Evolutionary conservation across 495 filamentous ascomycete species (phyloP).

Genomic region (Penicillium goetzii): DNA sequence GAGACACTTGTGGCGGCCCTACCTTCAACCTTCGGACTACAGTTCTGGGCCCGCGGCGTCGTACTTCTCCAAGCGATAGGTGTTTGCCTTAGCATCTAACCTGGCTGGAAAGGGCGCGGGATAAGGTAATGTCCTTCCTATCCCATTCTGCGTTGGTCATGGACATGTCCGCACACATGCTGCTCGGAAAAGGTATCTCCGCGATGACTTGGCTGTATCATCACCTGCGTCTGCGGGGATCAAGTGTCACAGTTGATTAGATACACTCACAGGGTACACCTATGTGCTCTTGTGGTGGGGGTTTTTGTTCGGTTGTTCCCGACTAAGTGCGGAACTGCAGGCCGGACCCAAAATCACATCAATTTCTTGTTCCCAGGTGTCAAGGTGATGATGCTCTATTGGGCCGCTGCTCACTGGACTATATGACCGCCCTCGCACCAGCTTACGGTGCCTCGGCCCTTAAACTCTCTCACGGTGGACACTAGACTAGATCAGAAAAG

Average conservation of each 20-base stretch:
- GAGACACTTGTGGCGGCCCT: not conserved
- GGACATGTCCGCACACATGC: slow-evolving; percentile 65
- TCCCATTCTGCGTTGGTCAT: slow-evolving; percentile 76
- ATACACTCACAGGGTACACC: slow-evolving; percentile 60
- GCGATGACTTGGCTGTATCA: slow-evolving; percentile 23
- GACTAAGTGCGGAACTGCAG: not conserved
- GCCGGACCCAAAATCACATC: not conserved
- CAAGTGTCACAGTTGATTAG: slow-evolving; percentile 62
- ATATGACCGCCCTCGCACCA: not conserved
- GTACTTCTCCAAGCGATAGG: slow-evolving; percentile 36
- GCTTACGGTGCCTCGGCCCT: not conserved
- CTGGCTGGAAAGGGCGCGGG: not conserved
- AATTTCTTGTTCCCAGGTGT: not conserved
- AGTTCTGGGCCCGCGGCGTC: slow-evolving; percentile 52
- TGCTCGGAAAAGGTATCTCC: slow-evolving; percentile 45
- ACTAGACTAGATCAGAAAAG: slow-evolving; percentile 64
- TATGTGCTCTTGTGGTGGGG: slow-evolving; percentile 59
- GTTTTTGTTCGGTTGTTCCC: not conserved
- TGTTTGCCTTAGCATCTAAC: not conserved
- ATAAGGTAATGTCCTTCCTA: not conserved
- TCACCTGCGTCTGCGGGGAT: slow-evolving; percentile 48
- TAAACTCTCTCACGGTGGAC: slow-evolving; percentile 48
- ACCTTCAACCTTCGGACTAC: not conserved
- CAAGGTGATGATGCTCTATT: not conserved
- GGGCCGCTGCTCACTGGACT: not conserved